phyloP scores from a whole-genome alignment of 2,329 filamentous ascomycete species.

The Talaromyces sp. region DNA sequence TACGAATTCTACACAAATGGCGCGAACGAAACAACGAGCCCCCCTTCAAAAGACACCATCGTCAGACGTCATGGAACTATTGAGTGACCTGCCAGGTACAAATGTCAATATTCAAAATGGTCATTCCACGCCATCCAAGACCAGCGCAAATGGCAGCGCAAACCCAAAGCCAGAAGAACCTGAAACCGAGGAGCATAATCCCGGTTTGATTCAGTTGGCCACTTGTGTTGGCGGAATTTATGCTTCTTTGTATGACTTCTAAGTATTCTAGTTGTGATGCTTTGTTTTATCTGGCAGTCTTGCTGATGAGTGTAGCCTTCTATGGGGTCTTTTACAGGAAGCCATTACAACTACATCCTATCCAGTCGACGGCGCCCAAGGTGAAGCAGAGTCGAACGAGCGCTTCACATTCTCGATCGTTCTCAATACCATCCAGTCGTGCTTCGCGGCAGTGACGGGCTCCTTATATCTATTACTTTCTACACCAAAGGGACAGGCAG shows the following conservation, averaged over 20 bases:
- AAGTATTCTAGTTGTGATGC: neutral
- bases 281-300: neutral
- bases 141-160: slow-evolving; percentile 30
- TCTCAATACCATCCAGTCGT: slow-evolving; percentile 91
- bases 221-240: slow-evolving; percentile 95
- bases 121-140: neutral
- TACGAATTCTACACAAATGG: slow-evolving; percentile 51
- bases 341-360: slow-evolving; percentile 93
- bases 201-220: slow-evolving; percentile 70
- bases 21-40: slow-evolving; percentile 65
- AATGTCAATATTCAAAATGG: slow-evolving; percentile 16
- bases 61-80: slow-evolving; percentile 58
- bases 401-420: slow-evolving; percentile 93
- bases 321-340: slow-evolving; percentile 95
- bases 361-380: slow-evolving; percentile 55
- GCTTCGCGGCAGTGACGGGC: slow-evolving; percentile 79
- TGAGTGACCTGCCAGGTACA: slow-evolving; percentile 32
- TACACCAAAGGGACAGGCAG: slow-evolving; percentile 54
- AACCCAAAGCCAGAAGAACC: slow-evolving; percentile 10
- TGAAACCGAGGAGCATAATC: slow-evolving; percentile 23
- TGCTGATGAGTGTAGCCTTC: slow-evolving; percentile 59
- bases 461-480: slow-evolving; percentile 70
- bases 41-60: slow-evolving; percentile 65
- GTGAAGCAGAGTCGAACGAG: slow-evolving; percentile 50
- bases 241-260: slow-evolving; percentile 72